Conservation (phyloP, 495 filamentous ascomycete species). For the Tuber brumale region DNA sequence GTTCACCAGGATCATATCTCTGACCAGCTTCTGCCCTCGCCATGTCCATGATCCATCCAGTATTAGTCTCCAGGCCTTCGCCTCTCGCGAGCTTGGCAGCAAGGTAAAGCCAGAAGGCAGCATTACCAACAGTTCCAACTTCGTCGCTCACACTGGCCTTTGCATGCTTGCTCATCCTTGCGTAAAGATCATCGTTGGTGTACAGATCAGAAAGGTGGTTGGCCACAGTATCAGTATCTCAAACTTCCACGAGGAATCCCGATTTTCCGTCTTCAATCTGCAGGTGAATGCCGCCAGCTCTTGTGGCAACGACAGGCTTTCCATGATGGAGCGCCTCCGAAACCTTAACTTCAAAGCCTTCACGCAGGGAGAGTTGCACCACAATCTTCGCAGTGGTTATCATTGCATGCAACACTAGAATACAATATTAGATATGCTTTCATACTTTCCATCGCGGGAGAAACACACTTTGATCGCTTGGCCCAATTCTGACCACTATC, state of each 20-base stretch:
- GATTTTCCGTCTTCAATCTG: conserved; percentile 68
- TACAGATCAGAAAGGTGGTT: conserved; percentile 62
- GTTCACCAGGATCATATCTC: conserved; percentile 56
- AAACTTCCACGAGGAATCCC: conserved; percentile 69
- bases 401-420: conserved; percentile 63
- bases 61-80: conserved; percentile 48
- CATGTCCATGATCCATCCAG: conserved; percentile 70
- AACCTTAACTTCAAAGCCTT: conserved; percentile 91
- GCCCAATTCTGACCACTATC: conserved; percentile 68
- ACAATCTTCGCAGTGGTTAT: conserved; percentile 66
- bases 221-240: conserved; percentile 67
- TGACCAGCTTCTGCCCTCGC: conserved; percentile 60
- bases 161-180: conserved; percentile 63
- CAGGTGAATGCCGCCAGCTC: conserved; percentile 73
- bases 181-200: conserved; percentile 58
- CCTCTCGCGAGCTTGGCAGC: conserved; percentile 56
- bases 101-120: conserved; percentile 69
- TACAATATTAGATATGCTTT: not conserved
- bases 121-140: conserved; percentile 75
- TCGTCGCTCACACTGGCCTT: conserved; percentile 66
- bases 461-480: conserved; percentile 57
- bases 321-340: conserved; percentile 82
- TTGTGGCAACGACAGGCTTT: conserved; percentile 71
- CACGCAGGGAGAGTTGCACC: conserved; percentile 74
- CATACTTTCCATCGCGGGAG: not conserved